Percentiles rank a stretch among this genome's conserved stretches.
phyloP scores from a whole-genome alignment of 164 flowering plant genomes.

The Macadamia integrifolia region DNA sequence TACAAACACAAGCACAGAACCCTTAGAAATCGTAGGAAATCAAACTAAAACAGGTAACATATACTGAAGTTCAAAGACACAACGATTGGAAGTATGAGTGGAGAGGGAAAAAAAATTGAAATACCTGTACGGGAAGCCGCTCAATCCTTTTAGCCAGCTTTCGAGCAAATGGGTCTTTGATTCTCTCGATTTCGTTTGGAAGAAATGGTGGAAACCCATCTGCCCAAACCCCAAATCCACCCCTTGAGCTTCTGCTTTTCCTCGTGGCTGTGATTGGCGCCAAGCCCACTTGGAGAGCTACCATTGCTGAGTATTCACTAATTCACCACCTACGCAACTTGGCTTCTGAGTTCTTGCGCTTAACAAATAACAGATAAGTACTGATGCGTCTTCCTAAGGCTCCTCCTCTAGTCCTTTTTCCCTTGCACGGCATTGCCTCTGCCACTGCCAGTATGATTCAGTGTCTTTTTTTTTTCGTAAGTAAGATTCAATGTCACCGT shows the following conservation, averaged over 20 bases:
- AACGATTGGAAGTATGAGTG: not conserved
- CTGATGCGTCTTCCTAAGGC: no score
- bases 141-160: conserved; percentile 65
- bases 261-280: not conserved
- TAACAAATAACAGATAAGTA: no score
- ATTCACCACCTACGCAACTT: not conserved
- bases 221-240: conserved; percentile 7
- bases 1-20: no score
- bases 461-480: no score
- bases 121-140: conserved; percentile 61
- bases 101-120: not conserved
- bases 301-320: not conserved
- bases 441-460: no score
- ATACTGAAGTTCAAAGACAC: not conserved
- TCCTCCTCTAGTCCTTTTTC: no score
- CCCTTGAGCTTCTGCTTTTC: not conserved
- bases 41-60: not conserved
- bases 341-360: not conserved
- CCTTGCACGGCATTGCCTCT: no score
- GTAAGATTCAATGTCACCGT: no score
- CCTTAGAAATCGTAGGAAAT: no score
- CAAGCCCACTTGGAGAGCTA: not conserved
- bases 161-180: conserved; percentile 68
- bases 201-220: conserved; percentile 66
- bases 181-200: conserved; percentile 57